Base-by-base conservation (phyloP, 2,329 filamentous ascomycete species). In the Corniculantispora saksenae region DNA sequence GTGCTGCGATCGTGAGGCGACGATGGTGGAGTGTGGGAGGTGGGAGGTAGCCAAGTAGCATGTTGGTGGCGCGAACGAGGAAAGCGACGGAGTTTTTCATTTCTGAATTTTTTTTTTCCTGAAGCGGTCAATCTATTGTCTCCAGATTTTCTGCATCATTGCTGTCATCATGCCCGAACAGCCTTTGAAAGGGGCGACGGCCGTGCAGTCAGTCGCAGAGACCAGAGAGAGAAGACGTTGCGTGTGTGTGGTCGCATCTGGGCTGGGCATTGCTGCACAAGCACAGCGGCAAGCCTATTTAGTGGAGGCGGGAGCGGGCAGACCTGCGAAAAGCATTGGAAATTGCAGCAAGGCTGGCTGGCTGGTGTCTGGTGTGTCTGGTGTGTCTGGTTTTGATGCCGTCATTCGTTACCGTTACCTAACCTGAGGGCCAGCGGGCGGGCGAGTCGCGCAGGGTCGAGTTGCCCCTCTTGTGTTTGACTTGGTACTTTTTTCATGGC, bases 1-100 rank as follows among this genome's bases (percentile, higher is more conserved):
- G 57, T 60, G 57, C 45, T 48, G 43, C 45, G 45, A 50, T 60
- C 27, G 40, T 59, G 57, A 60, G 57, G 56, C 17, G 56, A 59
- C 56, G 43, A 59, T 59, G 27, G 55, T 25, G 27, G 56, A 27
- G 32, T 38, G 40, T 47, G 27, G 25, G 45, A 48, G n/a, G 56
- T 3, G 43, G 43, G 43, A 45, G 54, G 54, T 21, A 45, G 54
- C 54, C 54, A 23, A 23, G n/a, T n/a, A n/a, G n/a, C n/a, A n/a
- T n/a, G n/a, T n/a, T 32, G 21, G 54, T 56, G 21, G 54, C 35
- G 32, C 17, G 4, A 13, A 19, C 9, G 38, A 4, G 17, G 12
- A 19, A 19, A 38, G 35, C 35, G 13, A 38, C 35, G 35, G 35
- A 8, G 7, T 38, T 13, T 43, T 43, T 43, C 38, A 7, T 32